phyloP scores from a whole-genome alignment of 2,329 filamentous ascomycete species.

The Ceratocystis lukuohia region DNA sequence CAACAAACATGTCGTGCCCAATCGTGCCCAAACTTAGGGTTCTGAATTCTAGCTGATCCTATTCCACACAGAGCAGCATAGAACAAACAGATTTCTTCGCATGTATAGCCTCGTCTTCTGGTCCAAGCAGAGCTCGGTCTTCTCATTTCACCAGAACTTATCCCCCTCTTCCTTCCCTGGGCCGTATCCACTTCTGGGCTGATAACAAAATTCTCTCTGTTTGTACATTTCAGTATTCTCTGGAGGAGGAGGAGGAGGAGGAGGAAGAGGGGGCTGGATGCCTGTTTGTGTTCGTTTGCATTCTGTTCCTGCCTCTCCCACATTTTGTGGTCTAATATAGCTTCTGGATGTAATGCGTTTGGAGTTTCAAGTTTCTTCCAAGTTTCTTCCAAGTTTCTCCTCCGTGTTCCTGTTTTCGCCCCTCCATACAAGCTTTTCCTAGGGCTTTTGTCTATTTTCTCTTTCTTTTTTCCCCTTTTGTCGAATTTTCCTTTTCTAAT shows the following conservation, averaged over 20 bases:
- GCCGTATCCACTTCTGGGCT: conserved; percentile 3
- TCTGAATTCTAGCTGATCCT: neutral
- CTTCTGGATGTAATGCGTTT: conserved; percentile 5
- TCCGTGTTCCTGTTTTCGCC: conserved; percentile 1
- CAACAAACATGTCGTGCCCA: neutral
- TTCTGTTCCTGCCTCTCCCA: neutral
- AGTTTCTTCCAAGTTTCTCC: neutral
- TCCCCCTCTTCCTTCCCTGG: neutral
- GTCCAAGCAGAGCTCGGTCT: conserved; percentile 2
- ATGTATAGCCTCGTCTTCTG: neutral
- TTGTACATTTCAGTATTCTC: conserved; percentile 3
- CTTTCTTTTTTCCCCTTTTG: neutral
- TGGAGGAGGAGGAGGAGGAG: too few species aligned
- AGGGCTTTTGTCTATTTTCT: neutral
- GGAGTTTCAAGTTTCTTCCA: conserved; percentile 1
- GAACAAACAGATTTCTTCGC: neutral
- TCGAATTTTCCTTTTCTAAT: neutral
- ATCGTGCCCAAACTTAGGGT: neutral
- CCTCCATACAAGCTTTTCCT: neutral
- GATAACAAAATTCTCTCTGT: neutral
- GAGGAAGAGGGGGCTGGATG: too few species aligned
- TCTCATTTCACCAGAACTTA: neutral
- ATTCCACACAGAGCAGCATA: too few species aligned
- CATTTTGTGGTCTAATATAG: neutral
- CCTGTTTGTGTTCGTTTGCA: too few species aligned